Percentiles rank a stretch among this genome's conserved stretches.
Conservation (phyloP, 306 rosid genomes). For the Quercus dentata region DNA sequence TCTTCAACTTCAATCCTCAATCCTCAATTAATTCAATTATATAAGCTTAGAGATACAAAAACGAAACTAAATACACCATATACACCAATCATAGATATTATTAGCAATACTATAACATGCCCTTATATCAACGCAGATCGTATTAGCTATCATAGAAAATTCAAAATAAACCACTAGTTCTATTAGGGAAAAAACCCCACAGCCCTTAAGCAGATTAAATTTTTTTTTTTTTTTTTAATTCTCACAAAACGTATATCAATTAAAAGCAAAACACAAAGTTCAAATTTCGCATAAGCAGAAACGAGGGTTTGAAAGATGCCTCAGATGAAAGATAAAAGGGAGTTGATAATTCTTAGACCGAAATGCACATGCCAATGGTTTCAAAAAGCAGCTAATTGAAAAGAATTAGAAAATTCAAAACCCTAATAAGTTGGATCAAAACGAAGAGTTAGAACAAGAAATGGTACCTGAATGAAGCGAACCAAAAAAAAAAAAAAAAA, state of each 20-base stretch:
- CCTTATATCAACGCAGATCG: neutral
- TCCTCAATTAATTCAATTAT: neutral
- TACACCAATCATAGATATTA: conserved; percentile 2
- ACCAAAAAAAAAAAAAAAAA: neutral
- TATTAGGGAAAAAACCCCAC: neutral
- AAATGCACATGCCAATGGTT: conserved; percentile 11
- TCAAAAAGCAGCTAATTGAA: conserved; percentile 16
- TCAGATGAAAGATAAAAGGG: neutral
- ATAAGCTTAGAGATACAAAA: neutral
- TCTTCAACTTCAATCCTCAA: neutral
- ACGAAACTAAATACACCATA: neutral
- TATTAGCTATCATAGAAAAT: neutral
- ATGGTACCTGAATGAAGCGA: conserved; percentile 16
- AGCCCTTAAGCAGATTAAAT: neutral
- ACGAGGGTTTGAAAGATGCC: neutral
- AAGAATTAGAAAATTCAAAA: conserved; percentile 11
- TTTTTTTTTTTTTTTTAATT: too few relatives aligned
- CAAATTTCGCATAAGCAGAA: neutral
- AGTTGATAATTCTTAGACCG: neutral
- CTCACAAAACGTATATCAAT: neutral
- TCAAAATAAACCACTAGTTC: neutral
- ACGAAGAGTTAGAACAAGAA: neutral
- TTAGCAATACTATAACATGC: neutral
- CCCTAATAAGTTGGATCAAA: conserved; percentile 22
- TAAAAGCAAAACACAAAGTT: neutral